These are phyloP conservation scores for Phalaenopsis equestris DNA, from an alignment of 106 monocot species.

Conservation along the genomic window DNA sequence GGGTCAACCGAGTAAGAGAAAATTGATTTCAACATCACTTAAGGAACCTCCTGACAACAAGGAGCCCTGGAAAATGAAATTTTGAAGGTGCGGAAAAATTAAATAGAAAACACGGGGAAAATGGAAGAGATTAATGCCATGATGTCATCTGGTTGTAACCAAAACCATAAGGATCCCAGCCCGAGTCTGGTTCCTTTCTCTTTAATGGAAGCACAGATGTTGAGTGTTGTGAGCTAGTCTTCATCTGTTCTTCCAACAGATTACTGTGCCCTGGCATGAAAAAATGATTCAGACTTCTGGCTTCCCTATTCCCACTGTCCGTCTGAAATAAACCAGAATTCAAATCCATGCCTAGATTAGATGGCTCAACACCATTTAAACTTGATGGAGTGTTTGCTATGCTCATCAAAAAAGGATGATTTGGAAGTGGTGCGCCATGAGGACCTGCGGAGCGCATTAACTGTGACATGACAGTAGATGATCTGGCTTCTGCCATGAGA, in stretches of 20 bases:
- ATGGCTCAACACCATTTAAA: conserved; percentile 19
- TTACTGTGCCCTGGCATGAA: conserved; percentile 29
- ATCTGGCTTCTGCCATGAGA: conserved; percentile 16
- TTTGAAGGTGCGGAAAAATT: not conserved
- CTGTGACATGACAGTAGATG: too few relatives aligned
- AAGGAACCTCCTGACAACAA: not conserved
- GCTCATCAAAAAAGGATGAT: conserved; percentile 35
- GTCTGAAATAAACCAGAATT: conserved; percentile 20
- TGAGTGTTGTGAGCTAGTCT: conserved; percentile 22
- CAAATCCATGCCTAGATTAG: conserved; percentile 42
- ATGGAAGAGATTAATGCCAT: conserved; percentile 12
- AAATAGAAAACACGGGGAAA: not conserved
- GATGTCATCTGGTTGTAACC: conserved; percentile 47
- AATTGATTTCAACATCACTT: not conserved
- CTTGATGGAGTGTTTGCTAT: conserved; percentile 15
- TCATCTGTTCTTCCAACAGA: conserved; percentile 27
- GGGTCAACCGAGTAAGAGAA: conserved; percentile 7
- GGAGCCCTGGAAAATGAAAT: conserved; percentile 10
- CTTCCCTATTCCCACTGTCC: conserved; percentile 10
- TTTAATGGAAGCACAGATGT: conserved; percentile 25
- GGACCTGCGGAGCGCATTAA: conserved; percentile 11
- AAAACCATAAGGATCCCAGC: conserved; percentile 37
- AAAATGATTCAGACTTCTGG: conserved; percentile 30
- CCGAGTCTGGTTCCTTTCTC: conserved; percentile 47
- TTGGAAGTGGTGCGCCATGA: conserved; percentile 1